Evolutionary conservation across 352 stramenopile species (phyloP).

Genomic region (Saprolegnia parasitica): DNA sequence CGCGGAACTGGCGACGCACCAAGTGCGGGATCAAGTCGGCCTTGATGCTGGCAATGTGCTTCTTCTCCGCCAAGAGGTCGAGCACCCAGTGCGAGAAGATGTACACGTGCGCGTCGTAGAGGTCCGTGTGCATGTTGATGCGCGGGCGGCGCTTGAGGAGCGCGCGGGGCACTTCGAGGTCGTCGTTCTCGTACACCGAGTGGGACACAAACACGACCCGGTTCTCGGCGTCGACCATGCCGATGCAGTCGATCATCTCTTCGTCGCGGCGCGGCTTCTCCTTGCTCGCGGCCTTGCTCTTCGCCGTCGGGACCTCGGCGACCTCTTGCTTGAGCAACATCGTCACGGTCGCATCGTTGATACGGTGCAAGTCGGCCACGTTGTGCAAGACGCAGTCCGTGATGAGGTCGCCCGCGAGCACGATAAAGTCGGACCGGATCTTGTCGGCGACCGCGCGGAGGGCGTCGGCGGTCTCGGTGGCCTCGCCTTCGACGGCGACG

Average conservation of each 20-base stretch:
- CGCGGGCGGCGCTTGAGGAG: slow-evolving; percentile 66
- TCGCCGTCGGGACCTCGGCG: slow-evolving; percentile 31
- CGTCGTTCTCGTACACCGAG: slow-evolving; percentile 65
- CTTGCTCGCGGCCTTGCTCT: slow-evolving; percentile 37
- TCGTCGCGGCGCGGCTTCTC: slow-evolving; percentile 72
- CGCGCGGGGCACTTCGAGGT: slow-evolving; percentile 58
- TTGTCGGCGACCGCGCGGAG: slow-evolving; percentile 63
- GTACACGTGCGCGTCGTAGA: slow-evolving; percentile 82
- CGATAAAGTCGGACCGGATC: slow-evolving; percentile 80
- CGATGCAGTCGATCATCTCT: slow-evolving; percentile 80
- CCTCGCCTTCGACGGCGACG: slow-evolving; percentile 62
- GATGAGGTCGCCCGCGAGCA: slow-evolving; percentile 69
- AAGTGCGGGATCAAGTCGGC: slow-evolving; percentile 72
- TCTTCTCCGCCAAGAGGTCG: slow-evolving; percentile 71
- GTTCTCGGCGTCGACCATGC: slow-evolving; percentile 56
- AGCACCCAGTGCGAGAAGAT: slow-evolving; percentile 83
- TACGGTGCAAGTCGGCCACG: slow-evolving; percentile 75
- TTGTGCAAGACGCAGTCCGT: slow-evolving; percentile 78
- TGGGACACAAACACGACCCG: slow-evolving; percentile 66
- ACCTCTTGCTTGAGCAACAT: slow-evolving; percentile 69
- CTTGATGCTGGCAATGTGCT: slow-evolving; percentile 83
- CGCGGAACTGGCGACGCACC: slow-evolving; percentile 72
- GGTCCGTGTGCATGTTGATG: slow-evolving; percentile 69
- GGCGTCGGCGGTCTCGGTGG: slow-evolving; percentile 63
- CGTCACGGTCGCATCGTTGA: slow-evolving; percentile 78